Percentiles rank a stretch among this genome's conserved stretches.
These are phyloP conservation scores for Eucalyptus pumila DNA, from an alignment of 345 rosid genomes.

Conservation along the genomic window DNA sequence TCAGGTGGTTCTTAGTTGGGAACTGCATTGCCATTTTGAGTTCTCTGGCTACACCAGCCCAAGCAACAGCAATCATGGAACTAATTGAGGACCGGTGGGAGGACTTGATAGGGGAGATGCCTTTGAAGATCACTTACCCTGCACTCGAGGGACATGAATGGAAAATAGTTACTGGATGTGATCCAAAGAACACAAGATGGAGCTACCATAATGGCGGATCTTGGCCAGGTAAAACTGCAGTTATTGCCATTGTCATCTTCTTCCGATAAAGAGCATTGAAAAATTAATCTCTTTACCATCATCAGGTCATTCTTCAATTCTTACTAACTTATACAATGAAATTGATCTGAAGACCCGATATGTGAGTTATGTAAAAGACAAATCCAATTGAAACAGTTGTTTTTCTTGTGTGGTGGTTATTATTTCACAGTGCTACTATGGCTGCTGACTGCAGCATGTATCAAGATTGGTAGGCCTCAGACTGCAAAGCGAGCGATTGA, in stretches of 20 bases:
- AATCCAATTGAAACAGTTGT: neutral
- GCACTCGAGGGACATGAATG: constrained; percentile 48
- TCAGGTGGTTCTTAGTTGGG: constrained; percentile 31
- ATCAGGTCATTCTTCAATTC: neutral
- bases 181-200: constrained; percentile 48
- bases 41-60: constrained; percentile 22
- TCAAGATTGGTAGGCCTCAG: constrained; percentile 43
- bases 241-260: neutral
- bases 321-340: neutral
- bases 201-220: constrained; percentile 53
- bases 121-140: constrained; percentile 35
- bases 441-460: constrained; percentile 46
- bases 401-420: neutral
- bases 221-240: constrained; percentile 29
- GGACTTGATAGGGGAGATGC: constrained; percentile 46
- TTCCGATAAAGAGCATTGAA: neutral
- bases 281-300: neutral
- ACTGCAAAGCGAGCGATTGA: constrained; percentile 36
- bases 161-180: constrained; percentile 37
- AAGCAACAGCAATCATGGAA: constrained; percentile 29
- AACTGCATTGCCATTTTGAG: constrained; percentile 35
- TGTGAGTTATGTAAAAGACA: neutral
- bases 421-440: constrained; percentile 17
- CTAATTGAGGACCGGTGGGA: constrained; percentile 40
- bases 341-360: neutral